These are phyloP conservation scores for Kingdonia uniflora DNA, from an alignment of 164 flowering plant species.

Conservation along the genomic window DNA sequence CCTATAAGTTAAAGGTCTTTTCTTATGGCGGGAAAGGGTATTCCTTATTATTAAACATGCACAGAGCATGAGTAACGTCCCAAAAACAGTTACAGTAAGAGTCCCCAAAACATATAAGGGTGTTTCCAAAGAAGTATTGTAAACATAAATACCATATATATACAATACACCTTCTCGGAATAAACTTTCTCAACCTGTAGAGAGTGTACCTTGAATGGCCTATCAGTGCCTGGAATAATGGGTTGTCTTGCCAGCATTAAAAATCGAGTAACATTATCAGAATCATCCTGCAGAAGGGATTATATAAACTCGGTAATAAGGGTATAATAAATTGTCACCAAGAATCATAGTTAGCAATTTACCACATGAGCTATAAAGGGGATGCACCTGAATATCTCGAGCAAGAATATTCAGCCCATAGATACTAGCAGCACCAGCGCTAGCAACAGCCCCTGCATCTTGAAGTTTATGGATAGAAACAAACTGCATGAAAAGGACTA, in stretches of 20 bases:
- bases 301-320: constrained; percentile 1
- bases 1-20: no score
- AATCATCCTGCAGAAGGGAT: constrained; percentile 48
- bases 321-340: neutral
- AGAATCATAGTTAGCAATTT: neutral
- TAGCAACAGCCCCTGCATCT: constrained; percentile 90
- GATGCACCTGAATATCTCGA: constrained; percentile 72
- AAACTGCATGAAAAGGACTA: constrained; percentile 27
- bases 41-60: no score
- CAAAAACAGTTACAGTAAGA: no score
- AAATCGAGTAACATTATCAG: constrained; percentile 83
- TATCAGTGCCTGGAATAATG: constrained; percentile 65
- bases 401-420: constrained; percentile 73
- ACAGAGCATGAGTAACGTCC: no score
- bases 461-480: constrained; percentile 58
- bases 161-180: no score
- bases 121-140: no score
- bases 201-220: constrained; percentile 69
- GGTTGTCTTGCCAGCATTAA: constrained; percentile 94
- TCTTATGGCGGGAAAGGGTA: no score
- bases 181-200: neutral
- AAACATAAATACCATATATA: no score
- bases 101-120: no score
- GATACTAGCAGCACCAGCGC: constrained; percentile 62
- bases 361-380: constrained; percentile 1